Percentiles rank a stretch among this genome's conserved stretches.
These are phyloP conservation scores for Candida sojae DNA, from an alignment of 1,139 yeast genomes.

Conservation along the genomic window DNA sequence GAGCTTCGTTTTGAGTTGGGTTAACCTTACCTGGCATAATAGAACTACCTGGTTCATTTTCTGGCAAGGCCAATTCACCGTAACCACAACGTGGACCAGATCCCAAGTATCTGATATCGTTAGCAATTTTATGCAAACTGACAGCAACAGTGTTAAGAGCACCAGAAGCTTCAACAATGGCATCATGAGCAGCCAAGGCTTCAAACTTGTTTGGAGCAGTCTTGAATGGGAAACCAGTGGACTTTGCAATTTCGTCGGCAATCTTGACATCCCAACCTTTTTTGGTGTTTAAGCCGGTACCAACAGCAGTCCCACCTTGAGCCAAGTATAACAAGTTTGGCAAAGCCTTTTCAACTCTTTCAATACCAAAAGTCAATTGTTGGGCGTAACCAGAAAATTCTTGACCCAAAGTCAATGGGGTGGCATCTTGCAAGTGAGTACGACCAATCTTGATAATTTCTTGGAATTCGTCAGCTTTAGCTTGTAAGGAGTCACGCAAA, in stretches of 20 bases:
- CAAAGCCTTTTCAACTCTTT: conserved; percentile 74
- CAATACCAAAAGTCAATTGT: conserved; percentile 88
- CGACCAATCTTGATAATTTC: conserved; percentile 96
- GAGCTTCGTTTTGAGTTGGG: conserved; percentile 98
- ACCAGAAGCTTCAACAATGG: conserved; percentile 95
- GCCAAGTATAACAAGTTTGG: conserved; percentile 82
- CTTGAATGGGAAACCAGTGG: conserved; percentile 84
- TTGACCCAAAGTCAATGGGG: conserved; percentile 96
- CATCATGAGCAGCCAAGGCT: conserved; percentile 98
- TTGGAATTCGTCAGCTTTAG: conserved; percentile 78
- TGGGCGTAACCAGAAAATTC: conserved; percentile 97
- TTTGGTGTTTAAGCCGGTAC: conserved; percentile 94
- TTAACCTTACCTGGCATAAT: conserved; percentile 99
- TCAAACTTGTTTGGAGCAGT: conserved; percentile 99
- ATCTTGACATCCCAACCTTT: conserved; percentile 85
- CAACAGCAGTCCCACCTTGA: conserved; percentile 99
- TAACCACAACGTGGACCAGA: conserved; percentile 99
- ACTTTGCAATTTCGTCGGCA: conserved; percentile 74
- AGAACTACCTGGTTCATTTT: conserved; percentile 98
- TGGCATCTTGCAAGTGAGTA: conserved; percentile 98
- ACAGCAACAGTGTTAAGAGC: conserved; percentile 94
- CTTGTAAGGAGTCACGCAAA: conserved; percentile 74
- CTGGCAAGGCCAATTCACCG: conserved; percentile 93
- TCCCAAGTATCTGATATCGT: conserved; percentile 96
- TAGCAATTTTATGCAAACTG: conserved; percentile 92